Evolutionary conservation across 2,329 filamentous ascomycete species (phyloP).

Genomic region (Lachnellula subtilissima): DNA sequence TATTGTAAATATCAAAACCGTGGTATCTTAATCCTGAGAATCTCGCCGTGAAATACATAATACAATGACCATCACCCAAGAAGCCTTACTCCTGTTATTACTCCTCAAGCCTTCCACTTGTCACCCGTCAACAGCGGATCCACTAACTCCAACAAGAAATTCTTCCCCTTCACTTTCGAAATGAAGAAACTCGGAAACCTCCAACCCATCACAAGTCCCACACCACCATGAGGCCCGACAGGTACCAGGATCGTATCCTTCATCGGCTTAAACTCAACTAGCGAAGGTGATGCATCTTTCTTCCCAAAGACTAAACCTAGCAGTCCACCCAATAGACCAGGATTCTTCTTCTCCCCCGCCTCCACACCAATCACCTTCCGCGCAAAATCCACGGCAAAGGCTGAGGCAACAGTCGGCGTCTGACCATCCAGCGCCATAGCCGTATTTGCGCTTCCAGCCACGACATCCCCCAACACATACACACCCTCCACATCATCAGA

Average conservation of each 20-base stretch:
- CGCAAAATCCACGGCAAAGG: not conserved
- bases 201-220: slow-evolving; percentile 35
- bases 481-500: not conserved
- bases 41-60: too few relatives aligned
- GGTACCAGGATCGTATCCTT: slow-evolving; percentile 36
- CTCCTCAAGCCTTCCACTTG: not conserved
- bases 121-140: not conserved
- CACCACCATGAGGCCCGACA: slow-evolving; percentile 34
- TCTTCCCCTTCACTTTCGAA: slow-evolving; percentile 34
- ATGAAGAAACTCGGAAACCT: slow-evolving; percentile 35
- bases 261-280: slow-evolving; percentile 26
- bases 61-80: too few relatives aligned
- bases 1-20: too few relatives aligned
- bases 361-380: not conserved
- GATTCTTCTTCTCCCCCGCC: not conserved
- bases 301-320: not conserved
- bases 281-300: not conserved
- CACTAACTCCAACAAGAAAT: slow-evolving; percentile 30
- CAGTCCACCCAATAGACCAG: not conserved
- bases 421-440: not conserved
- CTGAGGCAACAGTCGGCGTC: not conserved
- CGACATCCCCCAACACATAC: slow-evolving; percentile 20
- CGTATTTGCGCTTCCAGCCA: not conserved
- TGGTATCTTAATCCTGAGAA: too few relatives aligned
- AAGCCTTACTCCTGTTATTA: not conserved